phyloP scores from a whole-genome alignment of 2,329 filamentous ascomycete genomes.

The Colletotrichum tropicicola region DNA sequence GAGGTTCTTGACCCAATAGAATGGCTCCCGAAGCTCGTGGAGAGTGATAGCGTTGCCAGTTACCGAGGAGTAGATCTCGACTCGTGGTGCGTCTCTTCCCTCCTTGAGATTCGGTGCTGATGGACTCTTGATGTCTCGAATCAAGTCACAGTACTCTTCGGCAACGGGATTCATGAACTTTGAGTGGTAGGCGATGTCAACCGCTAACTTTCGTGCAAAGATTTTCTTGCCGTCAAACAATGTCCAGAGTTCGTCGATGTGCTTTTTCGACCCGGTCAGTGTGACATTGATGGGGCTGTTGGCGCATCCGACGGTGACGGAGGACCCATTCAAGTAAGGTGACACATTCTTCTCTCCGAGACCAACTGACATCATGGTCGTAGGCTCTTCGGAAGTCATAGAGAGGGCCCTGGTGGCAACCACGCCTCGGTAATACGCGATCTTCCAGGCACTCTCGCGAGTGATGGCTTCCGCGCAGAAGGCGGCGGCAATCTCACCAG shows the following conservation, averaged over 20 bases:
- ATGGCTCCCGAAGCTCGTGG: neutral
- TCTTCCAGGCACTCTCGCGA: slow-evolving; percentile 47
- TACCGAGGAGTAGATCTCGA: slow-evolving; percentile 51
- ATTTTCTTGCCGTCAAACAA: slow-evolving; percentile 36
- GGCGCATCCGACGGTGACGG: slow-evolving; percentile 49
- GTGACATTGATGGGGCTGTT: slow-evolving; percentile 55
- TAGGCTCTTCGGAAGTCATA: neutral
- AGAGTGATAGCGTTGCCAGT: slow-evolving; percentile 35
- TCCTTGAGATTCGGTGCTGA: neutral
- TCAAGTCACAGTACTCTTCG: slow-evolving; percentile 41
- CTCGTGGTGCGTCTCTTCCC: neutral
- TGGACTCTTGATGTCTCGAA: slow-evolving; percentile 33
- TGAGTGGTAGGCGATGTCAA: slow-evolving; percentile 55
- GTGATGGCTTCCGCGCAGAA: slow-evolving; percentile 47
- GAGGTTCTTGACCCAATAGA: slow-evolving; percentile 58
- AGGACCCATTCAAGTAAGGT: slow-evolving; percentile 36
- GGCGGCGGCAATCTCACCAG: slow-evolving; percentile 56
- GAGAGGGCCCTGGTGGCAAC: slow-evolving; percentile 5
- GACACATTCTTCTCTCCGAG: slow-evolving; percentile 32
- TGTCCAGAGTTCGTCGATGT: slow-evolving; percentile 41
- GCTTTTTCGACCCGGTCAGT: slow-evolving; percentile 47
- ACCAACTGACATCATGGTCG: slow-evolving; percentile 10
- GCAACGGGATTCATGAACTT: slow-evolving; percentile 50
- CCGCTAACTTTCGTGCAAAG: slow-evolving; percentile 44
- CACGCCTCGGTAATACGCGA: slow-evolving; percentile 50